Evolutionary conservation across 176 grass and related monocot species (phyloP).

Genomic region (Calamus simplicifolius): DNA sequence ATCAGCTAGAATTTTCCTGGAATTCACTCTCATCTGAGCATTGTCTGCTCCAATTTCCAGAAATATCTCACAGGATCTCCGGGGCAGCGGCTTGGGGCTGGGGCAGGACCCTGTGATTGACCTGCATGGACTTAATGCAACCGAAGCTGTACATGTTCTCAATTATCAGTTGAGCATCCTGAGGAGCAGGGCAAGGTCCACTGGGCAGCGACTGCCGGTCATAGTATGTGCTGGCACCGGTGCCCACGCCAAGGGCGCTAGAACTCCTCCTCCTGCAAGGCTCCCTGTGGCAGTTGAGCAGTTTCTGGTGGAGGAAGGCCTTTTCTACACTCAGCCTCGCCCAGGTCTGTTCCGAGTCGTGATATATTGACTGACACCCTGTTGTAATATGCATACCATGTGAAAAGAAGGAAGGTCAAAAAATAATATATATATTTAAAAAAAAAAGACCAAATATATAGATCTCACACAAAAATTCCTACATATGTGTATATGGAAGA

Average conservation of each 20-base stretch:
- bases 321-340: slow-evolving; percentile 47
- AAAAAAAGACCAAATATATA: not conserved
- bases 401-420: not conserved
- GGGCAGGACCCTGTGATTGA: slow-evolving; percentile 70
- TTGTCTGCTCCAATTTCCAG: slow-evolving; percentile 11
- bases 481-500: slow-evolving; percentile 69
- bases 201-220: slow-evolving; percentile 42
- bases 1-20: slow-evolving; percentile 17
- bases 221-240: slow-evolving; percentile 37
- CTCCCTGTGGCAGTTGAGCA: slow-evolving; percentile 55
- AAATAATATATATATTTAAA: too few species aligned
- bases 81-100: slow-evolving; percentile 52
- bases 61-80: slow-evolving; percentile 44
- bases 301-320: slow-evolving; percentile 70
- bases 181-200: slow-evolving; percentile 53
- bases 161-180: slow-evolving; percentile 62
- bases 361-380: slow-evolving; percentile 35
- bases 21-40: slow-evolving; percentile 4
- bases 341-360: slow-evolving; percentile 68
- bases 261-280: slow-evolving; percentile 46
- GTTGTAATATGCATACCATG: slow-evolving; percentile 19
- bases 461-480: slow-evolving; percentile 20
- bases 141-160: slow-evolving; percentile 63
- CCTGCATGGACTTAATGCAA: slow-evolving; percentile 55
- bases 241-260: slow-evolving; percentile 16